Base-by-base conservation (phyloP, 176 grass and related monocot genomes). In the Saccharum officinarum region DNA sequence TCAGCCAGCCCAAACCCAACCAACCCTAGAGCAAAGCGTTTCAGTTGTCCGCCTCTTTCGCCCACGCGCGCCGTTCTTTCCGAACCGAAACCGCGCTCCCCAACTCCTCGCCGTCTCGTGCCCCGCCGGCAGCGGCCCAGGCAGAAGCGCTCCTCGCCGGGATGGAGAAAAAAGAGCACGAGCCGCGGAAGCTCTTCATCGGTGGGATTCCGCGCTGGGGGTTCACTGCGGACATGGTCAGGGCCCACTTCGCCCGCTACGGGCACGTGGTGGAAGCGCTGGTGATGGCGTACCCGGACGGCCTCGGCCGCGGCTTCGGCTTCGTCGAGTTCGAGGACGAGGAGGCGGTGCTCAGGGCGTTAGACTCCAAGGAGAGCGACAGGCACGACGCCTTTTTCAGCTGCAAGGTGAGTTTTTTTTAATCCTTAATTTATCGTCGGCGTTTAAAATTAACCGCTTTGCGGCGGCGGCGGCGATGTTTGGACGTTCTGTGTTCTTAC, bases 271-370 rank as follows among this genome's bases (percentile, higher is more conserved):
- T 84, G 41, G 45, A 75, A 20, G 87, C 84, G 6, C 64, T 83
- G 66, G 87, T 92, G 12, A 83, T 97, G 75, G 39, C 40, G 16
- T 16, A 80, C 10, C 38, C 77, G 42, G 49, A 66, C 9, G 82
- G 85, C 18, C 15, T 55, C 1, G 60, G 88, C 49, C 87, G 88
- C 40, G 88, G 88, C 3, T 92, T 95, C 88, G 91, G 84, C 3
- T 95, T 95, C 86, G 83, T 95, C n/a, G 85, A 91, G 80, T 95
- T 93, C 60, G n/a, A 54, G n/a, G 81, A 89, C 54, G 88, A 85
- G 14, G 66, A 37, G 11, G 78, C 77, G 3, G 44, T 80, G 33
- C 41, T 60, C 17, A 88, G 81, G 61, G 91, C 88, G 41, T 67
- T 93, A 5, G 46, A 90, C 13, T 65, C 76, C 22, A 50, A 5